These are phyloP conservation scores for Sugiyamaella floridensis DNA, from an alignment of 805 yeast species.

Conservation along the genomic window DNA sequence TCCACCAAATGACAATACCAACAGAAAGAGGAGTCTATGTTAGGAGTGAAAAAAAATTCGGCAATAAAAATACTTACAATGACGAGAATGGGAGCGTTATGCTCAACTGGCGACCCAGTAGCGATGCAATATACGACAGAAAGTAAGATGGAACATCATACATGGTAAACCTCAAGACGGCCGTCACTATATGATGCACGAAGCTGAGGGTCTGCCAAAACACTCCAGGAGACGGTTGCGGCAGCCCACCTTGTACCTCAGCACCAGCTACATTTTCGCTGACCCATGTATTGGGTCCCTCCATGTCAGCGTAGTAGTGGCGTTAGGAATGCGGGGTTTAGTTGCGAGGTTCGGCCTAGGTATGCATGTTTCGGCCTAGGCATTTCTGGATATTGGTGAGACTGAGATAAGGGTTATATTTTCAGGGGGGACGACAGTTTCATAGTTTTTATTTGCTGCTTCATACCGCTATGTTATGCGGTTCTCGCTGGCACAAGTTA, in stretches of 20 bases:
- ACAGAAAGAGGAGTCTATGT: slow-evolving; percentile 16
- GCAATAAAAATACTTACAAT: slow-evolving; percentile 27
- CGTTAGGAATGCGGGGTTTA: neutral
- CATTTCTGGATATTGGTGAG: too few species aligned
- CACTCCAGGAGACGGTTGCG: neutral
- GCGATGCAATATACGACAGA: slow-evolving; percentile 13
- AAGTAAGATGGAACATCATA: slow-evolving; percentile 27
- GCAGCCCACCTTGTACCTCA: neutral
- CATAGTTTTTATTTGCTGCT: too few species aligned
- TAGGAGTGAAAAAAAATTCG: neutral
- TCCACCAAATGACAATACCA: slow-evolving; percentile 30
- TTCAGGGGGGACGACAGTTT: neutral
- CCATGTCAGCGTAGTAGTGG: neutral
- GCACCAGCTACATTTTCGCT: neutral
- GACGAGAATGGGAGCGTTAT: slow-evolving; percentile 48
- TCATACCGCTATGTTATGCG: too few species aligned
- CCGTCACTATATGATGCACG: slow-evolving; percentile 1
- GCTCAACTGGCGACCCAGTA: slow-evolving; percentile 42
- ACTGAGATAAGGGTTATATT: neutral
- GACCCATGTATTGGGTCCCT: neutral
- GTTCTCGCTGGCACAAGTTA: too few species aligned
- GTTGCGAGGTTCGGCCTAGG: neutral
- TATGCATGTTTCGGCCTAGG: neutral
- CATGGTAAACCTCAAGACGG: slow-evolving; percentile 3
- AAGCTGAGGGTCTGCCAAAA: slow-evolving; percentile 1